Percentiles rank a stretch among this genome's conserved stretches.
These are phyloP conservation scores for Globisporangium polare DNA, from an alignment of 352 stramenopile species.

Conservation along the genomic window DNA sequence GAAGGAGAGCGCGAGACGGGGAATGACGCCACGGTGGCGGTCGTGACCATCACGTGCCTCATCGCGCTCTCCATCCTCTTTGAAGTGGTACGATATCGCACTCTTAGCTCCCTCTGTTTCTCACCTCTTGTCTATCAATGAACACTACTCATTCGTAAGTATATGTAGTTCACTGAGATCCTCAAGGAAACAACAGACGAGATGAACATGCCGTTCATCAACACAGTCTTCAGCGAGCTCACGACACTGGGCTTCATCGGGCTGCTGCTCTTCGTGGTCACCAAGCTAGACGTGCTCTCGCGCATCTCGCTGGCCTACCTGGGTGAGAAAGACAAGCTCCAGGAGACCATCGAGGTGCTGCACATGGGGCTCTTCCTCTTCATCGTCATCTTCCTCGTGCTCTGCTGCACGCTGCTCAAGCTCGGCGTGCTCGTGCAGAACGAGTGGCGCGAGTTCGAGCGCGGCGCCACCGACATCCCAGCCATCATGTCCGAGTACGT, in stretches of 20 bases:
- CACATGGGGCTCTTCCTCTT: slow-evolving; percentile 84
- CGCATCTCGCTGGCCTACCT: slow-evolving; percentile 38
- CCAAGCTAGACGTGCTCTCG: slow-evolving; percentile 57
- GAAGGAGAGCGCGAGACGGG: slow-evolving; percentile 13
- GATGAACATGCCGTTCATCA: slow-evolving; percentile 71
- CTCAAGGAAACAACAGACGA: slow-evolving; percentile 54
- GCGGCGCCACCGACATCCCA: slow-evolving; percentile 43
- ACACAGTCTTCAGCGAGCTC: slow-evolving; percentile 62
- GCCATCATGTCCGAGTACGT: slow-evolving; percentile 59
- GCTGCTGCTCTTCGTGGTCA: slow-evolving; percentile 55
- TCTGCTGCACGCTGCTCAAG: slow-evolving; percentile 58
- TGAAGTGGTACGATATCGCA: slow-evolving; percentile 31
- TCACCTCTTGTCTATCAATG: no score
- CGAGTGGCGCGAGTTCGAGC: slow-evolving; percentile 74
- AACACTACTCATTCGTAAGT: no score
- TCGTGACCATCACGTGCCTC: slow-evolving; percentile 51
- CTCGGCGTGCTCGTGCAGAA: slow-evolving; percentile 60
- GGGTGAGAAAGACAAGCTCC: slow-evolving; percentile 40
- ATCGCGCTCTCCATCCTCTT: slow-evolving; percentile 67
- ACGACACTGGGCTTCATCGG: slow-evolving; percentile 76
- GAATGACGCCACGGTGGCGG: slow-evolving; percentile 35
- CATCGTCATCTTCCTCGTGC: slow-evolving; percentile 74
- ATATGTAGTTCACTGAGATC: slow-evolving; percentile 32
- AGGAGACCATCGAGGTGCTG: slow-evolving; percentile 73
- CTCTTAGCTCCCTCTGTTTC: neutral